Base-by-base conservation (phyloP, 805 yeast species). In the Vanderwaltozyma yarrowii region DNA sequence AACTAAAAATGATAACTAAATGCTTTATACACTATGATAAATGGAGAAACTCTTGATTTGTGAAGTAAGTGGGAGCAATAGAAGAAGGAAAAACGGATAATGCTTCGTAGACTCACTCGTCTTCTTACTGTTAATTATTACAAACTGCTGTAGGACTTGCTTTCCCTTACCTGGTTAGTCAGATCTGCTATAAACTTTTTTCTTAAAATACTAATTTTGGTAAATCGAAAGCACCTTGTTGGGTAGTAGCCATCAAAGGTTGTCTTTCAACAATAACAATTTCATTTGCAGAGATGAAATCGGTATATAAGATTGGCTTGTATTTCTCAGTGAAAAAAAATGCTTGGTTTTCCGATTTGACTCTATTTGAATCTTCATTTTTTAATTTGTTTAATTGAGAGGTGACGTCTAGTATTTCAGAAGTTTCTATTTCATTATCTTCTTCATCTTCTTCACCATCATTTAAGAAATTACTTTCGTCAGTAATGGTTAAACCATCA, bases 291-390 rank as follows among this genome's bases (percentile, higher is more conserved):
- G 40, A 71, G 67, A 85, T 65, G 19, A 64, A 59, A 18, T 69
- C 80, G 11, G 77, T 87, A 45, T 64, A 71, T 41, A 88, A 61
- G 26, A 87, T 61, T 15, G 89, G 82, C 49, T 78, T 74, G 58
- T 83, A 88, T 51, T 83, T 83, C 34, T 72, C 71, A 4, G 89
- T 78, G 41, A 81, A 60, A 79, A 88, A 86, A 59, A 78, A 87
- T 16, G 81, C 71, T 36, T 64, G 67, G 28, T 38, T 30, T 14
- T 58, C 61, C 14, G 47, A 46, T n/a, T 46, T 53, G 3, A 39
- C 48, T 24, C 51, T 58, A 23, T 45, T 50, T 18, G 39, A 51
- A 14, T 46, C 61, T 6, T 43, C 49, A 1, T 40, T 37, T 31
- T 43, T 54, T 20, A 45, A 39, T 29, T 43, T 46, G 24, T 32